phyloP scores from a whole-genome alignment of 192 early-diverging fungal species.

The Linnemannia hyalina region DNA sequence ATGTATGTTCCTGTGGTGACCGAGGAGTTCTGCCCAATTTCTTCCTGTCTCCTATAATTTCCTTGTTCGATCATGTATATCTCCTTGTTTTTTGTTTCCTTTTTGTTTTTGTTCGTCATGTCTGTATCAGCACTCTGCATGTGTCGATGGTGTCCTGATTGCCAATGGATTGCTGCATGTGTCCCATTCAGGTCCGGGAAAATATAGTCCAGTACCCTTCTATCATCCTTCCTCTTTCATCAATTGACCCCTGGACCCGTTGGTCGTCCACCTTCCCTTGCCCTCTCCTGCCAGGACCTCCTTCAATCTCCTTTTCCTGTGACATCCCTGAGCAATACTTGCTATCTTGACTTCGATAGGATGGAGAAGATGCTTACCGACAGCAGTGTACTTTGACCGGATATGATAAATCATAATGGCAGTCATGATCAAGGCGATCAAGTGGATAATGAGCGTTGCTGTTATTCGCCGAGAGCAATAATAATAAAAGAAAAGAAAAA shows the following conservation, averaged over 20 bases:
- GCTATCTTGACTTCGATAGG: neutral
- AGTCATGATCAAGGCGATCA: slow-evolving; percentile 95
- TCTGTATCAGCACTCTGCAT: neutral
- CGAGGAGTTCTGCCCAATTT: neutral
- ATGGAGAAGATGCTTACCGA: slow-evolving; percentile 73
- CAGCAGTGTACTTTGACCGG: slow-evolving; percentile 97
- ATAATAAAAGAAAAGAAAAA: neutral
- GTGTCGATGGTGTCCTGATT: neutral
- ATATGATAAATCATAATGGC: slow-evolving; percentile 98
- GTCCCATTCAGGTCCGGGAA: neutral
- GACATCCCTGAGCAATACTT: neutral
- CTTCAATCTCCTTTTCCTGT: neutral
- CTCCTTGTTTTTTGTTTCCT: neutral
- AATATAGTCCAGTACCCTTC: neutral
- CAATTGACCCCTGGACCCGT: neutral
- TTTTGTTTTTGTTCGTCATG: neutral
- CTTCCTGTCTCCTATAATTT: neutral
- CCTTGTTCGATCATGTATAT: neutral
- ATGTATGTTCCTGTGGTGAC: neutral
- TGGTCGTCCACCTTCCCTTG: too few relatives aligned
- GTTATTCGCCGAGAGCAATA: slow-evolving; percentile 11
- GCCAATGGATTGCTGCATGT: slow-evolving; percentile 2
- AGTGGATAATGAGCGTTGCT: slow-evolving; percentile 93
- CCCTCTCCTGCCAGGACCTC: neutral
- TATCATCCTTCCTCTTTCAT: neutral